A percentile compares a stretch with the other conserved stretches of the same genome.
Conservation (phyloP, 2,329 filamentous ascomycete genomes). For the Sclerotinia glacialis region DNA sequence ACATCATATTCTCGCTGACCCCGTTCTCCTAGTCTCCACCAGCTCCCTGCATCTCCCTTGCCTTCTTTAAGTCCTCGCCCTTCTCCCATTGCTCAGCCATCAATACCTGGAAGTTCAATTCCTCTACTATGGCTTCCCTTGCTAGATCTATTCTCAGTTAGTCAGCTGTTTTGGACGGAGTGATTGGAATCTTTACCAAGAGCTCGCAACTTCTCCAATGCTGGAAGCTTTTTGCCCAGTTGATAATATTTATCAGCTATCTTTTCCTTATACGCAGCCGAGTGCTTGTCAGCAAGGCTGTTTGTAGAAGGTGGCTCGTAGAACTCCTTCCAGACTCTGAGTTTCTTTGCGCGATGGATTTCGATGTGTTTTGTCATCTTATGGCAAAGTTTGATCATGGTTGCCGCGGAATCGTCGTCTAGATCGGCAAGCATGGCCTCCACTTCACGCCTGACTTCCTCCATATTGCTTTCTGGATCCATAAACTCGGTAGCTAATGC, state of each 20-base stretch:
- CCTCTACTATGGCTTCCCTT: background rate
- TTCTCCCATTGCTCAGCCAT: background rate
- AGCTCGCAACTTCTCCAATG: conserved; percentile 2
- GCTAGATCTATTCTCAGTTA: background rate
- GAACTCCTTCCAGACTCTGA: background rate
- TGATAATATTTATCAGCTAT: background rate
- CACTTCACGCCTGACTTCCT: background rate
- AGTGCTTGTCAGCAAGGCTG: background rate
- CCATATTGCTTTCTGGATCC: background rate
- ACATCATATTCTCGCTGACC: background rate
- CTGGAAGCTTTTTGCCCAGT: background rate
- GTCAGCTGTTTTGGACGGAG: background rate
- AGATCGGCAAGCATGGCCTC: background rate
- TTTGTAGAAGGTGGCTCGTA: background rate
- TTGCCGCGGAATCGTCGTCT: background rate
- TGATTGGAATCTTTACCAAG: background rate
- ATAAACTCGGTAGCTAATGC: background rate
- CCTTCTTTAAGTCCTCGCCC: background rate
- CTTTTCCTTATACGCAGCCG: background rate
- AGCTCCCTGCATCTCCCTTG: background rate
- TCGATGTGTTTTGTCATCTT: background rate
- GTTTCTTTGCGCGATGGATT: background rate
- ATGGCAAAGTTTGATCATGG: background rate
- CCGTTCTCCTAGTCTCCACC: no score
- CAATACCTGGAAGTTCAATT: background rate